phyloP scores from a whole-genome alignment of 768 basidiomycete species.

The Boletus insuetus region DNA sequence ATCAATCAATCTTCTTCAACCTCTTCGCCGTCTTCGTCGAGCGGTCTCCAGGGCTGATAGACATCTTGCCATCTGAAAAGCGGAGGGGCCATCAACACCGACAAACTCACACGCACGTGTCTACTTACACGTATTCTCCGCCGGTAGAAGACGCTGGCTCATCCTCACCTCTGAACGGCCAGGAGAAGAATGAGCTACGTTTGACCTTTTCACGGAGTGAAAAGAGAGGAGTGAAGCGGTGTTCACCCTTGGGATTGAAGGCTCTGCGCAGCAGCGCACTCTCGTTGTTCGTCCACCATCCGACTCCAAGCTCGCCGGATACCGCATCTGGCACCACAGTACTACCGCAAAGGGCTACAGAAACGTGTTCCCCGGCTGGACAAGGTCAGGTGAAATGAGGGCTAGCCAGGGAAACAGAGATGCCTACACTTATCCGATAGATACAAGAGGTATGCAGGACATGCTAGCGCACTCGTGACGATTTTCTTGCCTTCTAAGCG shows the following conservation, averaged over 20 bases:
- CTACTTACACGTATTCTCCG: constrained; percentile 10
- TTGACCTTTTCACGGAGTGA: constrained; percentile 7
- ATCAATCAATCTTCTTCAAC: not conserved
- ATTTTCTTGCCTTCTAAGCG: constrained; percentile 20
- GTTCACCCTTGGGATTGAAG: not conserved
- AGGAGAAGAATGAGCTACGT: not conserved
- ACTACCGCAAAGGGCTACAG: constrained; percentile 6
- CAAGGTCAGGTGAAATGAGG: not conserved
- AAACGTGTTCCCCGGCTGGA: constrained; percentile 10
- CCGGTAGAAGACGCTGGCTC: not conserved
- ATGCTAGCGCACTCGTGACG: constrained; percentile 24
- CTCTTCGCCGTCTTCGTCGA: constrained; percentile 19
- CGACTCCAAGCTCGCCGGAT: not conserved
- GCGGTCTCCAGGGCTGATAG: constrained; percentile 18
- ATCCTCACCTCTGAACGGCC: constrained; percentile 4
- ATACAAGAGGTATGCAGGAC: constrained; percentile 29
- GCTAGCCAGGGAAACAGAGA: not conserved
- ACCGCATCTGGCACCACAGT: not conserved
- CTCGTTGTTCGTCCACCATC: constrained; percentile 7
- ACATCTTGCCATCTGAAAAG: constrained; percentile 18
- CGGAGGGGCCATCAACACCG: no score
- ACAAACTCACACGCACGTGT: not conserved
- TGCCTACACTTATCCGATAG: constrained; percentile 16
- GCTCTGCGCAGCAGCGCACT: constrained; percentile 3
- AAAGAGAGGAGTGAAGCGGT: constrained; percentile 10